Percentiles rank a stretch among this genome's conserved stretches.
Conservation (phyloP, 331 rosid genomes). For the Rosa hybrid region DNA sequence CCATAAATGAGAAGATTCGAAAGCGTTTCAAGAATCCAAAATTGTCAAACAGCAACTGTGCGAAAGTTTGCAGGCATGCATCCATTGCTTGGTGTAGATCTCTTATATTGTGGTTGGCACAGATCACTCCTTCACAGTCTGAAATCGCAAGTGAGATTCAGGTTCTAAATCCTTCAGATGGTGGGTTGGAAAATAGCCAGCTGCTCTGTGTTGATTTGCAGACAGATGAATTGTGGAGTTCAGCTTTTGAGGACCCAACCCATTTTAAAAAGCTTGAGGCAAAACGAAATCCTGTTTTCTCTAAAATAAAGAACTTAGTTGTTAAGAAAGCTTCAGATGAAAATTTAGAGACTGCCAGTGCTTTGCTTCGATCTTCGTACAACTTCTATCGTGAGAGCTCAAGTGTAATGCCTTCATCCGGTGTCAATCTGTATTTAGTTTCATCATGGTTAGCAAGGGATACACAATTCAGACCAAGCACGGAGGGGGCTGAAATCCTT, state of each 20-base stretch:
- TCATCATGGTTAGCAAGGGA: conserved; percentile 56
- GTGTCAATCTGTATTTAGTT: conserved; percentile 67
- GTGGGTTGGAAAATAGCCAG: conserved; percentile 57
- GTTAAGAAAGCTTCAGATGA: conserved; percentile 71
- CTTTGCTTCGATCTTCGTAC: conserved; percentile 84
- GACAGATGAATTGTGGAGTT: conserved; percentile 74
- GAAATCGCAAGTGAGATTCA: conserved; percentile 49
- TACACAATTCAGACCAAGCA: conserved; percentile 50
- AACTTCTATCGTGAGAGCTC: conserved; percentile 93
- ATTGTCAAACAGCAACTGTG: conserved; percentile 67
- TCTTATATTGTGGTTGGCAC: conserved; percentile 73
- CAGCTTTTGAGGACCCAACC: conserved; percentile 67
- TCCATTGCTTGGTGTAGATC: conserved; percentile 95
- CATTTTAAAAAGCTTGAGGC: conserved; percentile 57
- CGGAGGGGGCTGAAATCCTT: conserved; percentile 71
- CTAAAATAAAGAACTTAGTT: conserved; percentile 47
- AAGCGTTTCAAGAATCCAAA: conserved; percentile 94
- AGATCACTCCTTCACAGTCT: conserved; percentile 57
- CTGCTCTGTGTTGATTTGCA: conserved; percentile 79
- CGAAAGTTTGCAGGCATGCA: conserved; percentile 88
- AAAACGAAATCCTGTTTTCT: conserved; percentile 62
- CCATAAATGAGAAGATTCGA: conserved; percentile 91
- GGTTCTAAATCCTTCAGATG: conserved; percentile 46
- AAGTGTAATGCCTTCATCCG: conserved; percentile 68
- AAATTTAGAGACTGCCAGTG: conserved; percentile 67